A percentile compares a stretch with the other conserved stretches of the same genome.
Evolutionary conservation across 306 rosid genomes (phyloP).

Genomic region (Corylus heterophylla): DNA sequence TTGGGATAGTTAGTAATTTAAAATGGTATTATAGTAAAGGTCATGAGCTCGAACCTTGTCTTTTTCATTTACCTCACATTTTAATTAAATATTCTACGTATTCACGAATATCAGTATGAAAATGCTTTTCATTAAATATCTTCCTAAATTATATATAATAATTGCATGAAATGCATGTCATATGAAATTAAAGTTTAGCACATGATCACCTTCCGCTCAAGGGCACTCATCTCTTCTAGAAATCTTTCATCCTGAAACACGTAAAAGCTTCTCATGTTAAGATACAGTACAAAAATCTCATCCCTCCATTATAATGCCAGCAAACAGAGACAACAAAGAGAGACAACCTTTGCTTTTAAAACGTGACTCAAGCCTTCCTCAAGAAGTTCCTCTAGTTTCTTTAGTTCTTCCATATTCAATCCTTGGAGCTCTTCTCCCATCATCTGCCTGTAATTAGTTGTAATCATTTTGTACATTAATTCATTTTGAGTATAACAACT

Average conservation of each 20-base stretch:
- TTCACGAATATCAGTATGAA: too few relatives aligned
- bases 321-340: background rate
- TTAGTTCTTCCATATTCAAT: conserved; percentile 26
- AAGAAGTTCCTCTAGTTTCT: conserved; percentile 23
- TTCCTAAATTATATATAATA: background rate
- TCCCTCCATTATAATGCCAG: background rate
- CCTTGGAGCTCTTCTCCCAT: conserved; percentile 41
- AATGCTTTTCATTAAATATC: background rate
- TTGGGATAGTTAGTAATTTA: too few relatives aligned
- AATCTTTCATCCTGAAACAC: conserved; percentile 32
- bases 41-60: too few relatives aligned
- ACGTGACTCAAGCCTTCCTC: conserved; percentile 26
- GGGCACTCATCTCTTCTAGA: conserved; percentile 19
- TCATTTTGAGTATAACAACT: background rate
- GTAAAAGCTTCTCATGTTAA: background rate
- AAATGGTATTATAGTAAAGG: too few relatives aligned
- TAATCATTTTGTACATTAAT: background rate
- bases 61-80: too few relatives aligned
- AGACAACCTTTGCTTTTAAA: conserved; percentile 25
- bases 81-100: too few relatives aligned
- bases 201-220: conserved; percentile 32
- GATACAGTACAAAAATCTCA: conserved; percentile 3
- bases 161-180: too few relatives aligned
- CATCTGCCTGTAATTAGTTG: conserved; percentile 22
- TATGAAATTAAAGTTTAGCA: background rate